phyloP scores from a whole-genome alignment of 176 grass and related monocot species.

The Aegilops speltoides region DNA sequence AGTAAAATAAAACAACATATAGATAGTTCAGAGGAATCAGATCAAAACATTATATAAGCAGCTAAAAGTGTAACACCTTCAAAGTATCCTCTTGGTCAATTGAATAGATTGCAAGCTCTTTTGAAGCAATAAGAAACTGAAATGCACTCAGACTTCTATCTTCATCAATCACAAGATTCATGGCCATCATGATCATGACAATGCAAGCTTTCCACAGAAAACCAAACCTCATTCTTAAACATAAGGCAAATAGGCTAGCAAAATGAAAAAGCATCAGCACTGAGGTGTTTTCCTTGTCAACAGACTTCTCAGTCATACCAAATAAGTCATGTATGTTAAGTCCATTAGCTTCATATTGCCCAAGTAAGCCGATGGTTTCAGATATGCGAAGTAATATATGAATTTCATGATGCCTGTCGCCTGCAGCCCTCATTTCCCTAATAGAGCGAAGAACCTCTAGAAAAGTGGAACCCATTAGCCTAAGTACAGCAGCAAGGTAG shows the following conservation, averaged over 20 bases:
- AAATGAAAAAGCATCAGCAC: conserved; percentile 54
- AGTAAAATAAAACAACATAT: neutral
- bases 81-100: neutral
- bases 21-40: neutral
- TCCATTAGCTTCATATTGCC: conserved; percentile 26
- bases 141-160: conserved; percentile 18
- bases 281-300: conserved; percentile 1
- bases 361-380: conserved; percentile 23
- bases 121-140: conserved; percentile 13
- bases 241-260: conserved; percentile 40
- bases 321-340: conserved; percentile 32
- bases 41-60: neutral
- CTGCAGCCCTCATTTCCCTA: neutral
- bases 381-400: neutral
- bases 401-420: neutral
- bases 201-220: conserved; percentile 60
- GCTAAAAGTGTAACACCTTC: conserved; percentile 8
- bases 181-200: conserved; percentile 59
- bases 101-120: neutral
- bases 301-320: conserved; percentile 8
- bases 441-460: conserved; percentile 26
- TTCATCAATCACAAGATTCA: conserved; percentile 58
- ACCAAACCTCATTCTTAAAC: conserved; percentile 47
- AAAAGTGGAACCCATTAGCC: conserved; percentile 34
- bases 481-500: conserved; percentile 45